Base-by-base conservation (phyloP, 768 basidiomycete genomes). In the Brasilioporus rufonigricans region DNA sequence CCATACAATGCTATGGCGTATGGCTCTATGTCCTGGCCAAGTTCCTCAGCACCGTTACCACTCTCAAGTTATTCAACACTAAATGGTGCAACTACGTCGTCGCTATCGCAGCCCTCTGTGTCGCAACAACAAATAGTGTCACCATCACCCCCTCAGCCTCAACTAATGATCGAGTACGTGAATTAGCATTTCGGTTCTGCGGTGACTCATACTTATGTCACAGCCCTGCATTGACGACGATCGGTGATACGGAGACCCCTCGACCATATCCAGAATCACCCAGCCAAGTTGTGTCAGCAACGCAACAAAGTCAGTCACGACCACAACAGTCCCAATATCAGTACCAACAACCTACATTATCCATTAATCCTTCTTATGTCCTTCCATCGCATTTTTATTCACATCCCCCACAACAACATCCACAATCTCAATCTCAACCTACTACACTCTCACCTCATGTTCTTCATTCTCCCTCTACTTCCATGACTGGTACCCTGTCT, bases 51-150 rank as follows among this genome's bases (percentile, higher is more conserved):
- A 26, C 70, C 73, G 13, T 48, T 89, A 1, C 89, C 89, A 0
- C 67, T 91, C 27, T 89, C 89, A 14, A 83, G 73, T 55, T 91
- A 89, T 57, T 91, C 89, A n/a, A 82, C 83, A 44, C 71, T 90
- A 45, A 89, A 90, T 66, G 87, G 86, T 16, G 86, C 88, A n/a
- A 87, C 86, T 12, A 80, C 74, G 1, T 71, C 78, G 16, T 69
- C 77, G 32, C 64, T 76, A 12, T 55, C 65, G 14, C 69, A 66
- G 46, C 21, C 61, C 19, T 59, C 73, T 39, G 48, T 68, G 7
- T 66, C 73, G 12, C 65, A 65, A n/a, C 70, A 72, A 27, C 67
- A 72, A 33, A 53, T 66, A 40, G 47, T 64, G 3, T 72, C 74
- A 27, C 55, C 71, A 7, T 58, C 60, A 41, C 65, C 69, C 26